These are phyloP conservation scores for Flaveria sonorensis DNA, from an alignment of 129 eudicot species.

Conservation along the genomic window DNA sequence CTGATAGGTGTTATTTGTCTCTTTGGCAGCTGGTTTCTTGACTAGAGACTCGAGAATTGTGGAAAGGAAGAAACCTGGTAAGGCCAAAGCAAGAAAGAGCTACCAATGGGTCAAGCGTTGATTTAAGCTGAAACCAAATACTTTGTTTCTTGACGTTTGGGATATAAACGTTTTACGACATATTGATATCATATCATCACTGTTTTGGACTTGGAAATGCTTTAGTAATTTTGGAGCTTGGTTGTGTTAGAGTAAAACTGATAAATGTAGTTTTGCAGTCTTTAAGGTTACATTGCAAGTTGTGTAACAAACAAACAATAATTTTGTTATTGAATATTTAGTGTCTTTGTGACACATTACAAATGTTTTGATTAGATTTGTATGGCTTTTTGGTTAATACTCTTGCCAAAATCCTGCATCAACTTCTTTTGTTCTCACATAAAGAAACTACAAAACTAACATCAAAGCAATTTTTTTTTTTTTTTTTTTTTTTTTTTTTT, in stretches of 20 bases:
- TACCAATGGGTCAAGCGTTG: conserved; percentile 98
- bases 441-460: no score
- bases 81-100: conserved; percentile 97
- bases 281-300: conserved; percentile 14
- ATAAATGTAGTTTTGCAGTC: conserved; percentile 17
- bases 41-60: conserved; percentile 90
- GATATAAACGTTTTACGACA: background rate
- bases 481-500: no score
- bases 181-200: background rate
- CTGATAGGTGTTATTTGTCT: conserved; percentile 13
- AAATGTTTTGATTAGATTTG: conserved; percentile 18
- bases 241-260: background rate
- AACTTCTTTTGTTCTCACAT: no score
- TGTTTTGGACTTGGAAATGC: conserved; percentile 7
- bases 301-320: conserved; percentile 8
- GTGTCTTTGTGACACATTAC: background rate
- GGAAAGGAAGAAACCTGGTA: conserved; percentile 94
- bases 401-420: no score
- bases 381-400: no score
- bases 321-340: conserved; percentile 11
- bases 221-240: conserved; percentile 21
- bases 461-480: no score
- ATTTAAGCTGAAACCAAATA: conserved; percentile 16
- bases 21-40: conserved; percentile 77
- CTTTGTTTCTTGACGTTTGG: background rate